Conservation (phyloP, 148 eudicot species). For the Chenopodium formosanum region DNA sequence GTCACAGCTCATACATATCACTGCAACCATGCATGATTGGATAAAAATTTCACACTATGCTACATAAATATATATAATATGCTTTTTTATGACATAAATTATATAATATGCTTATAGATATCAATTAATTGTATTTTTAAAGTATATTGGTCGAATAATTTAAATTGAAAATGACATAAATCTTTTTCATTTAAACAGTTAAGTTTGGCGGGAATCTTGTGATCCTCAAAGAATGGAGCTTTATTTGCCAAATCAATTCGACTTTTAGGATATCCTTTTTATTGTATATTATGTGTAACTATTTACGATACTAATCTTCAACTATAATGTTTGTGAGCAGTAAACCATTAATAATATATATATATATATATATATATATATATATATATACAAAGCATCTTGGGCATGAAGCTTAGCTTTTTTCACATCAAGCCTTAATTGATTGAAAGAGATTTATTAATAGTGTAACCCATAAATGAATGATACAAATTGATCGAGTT, state of each 20-base stretch:
- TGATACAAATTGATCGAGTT: too few species aligned
- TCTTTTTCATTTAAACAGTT: background rate
- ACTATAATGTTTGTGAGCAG: background rate
- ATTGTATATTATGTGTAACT: background rate
- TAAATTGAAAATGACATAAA: slow-evolving; percentile 15
- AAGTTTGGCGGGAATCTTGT: background rate
- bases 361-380: too few species aligned
- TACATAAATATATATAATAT: too few species aligned
- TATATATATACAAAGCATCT: background rate
- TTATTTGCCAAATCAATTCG: slow-evolving; percentile 7
- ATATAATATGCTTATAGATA: background rate
- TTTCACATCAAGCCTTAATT: background rate
- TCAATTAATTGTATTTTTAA: background rate
- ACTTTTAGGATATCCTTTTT: background rate
- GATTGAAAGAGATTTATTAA: background rate
- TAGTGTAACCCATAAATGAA: too few species aligned
- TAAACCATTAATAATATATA: background rate
- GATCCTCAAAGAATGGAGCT: slow-evolving; percentile 8
- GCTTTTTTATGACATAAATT: too few species aligned
- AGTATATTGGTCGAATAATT: slow-evolving; percentile 4
- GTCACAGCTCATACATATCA: slow-evolving; percentile 13
- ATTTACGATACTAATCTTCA: background rate
- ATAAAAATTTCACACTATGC: background rate
- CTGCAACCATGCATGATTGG: slow-evolving; percentile 18
- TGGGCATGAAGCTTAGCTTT: background rate